Percentiles rank a stretch among this genome's conserved stretches.
Conservation (phyloP, 495 filamentous ascomycete genomes). For the Usnea hakonensis region DNA sequence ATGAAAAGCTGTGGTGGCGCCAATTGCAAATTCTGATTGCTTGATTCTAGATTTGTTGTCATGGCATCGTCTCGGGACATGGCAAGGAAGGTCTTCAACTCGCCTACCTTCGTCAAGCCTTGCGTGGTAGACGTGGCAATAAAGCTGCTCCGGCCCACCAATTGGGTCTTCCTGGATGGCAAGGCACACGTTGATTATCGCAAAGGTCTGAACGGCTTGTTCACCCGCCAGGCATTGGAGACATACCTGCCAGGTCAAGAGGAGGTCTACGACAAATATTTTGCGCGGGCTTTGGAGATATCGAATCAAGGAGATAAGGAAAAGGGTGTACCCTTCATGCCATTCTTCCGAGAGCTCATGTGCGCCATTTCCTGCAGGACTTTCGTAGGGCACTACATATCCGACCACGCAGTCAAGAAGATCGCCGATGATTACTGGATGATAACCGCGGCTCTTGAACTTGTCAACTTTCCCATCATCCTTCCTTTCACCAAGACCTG, state of each 20-base stretch:
- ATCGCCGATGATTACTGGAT: constrained; percentile 95
- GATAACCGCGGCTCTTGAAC: constrained; percentile 89
- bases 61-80: constrained; percentile 94
- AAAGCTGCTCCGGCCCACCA: constrained; percentile 84
- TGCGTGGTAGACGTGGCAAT: constrained; percentile 93
- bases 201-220: constrained; percentile 90
- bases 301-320: constrained; percentile 58
- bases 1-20: neutral
- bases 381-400: constrained; percentile 93
- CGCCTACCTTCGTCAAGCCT: constrained; percentile 84
- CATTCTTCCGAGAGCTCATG: constrained; percentile 89
- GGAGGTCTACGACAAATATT: constrained; percentile 83
- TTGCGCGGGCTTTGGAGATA: constrained; percentile 65
- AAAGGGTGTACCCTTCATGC: constrained; percentile 80
- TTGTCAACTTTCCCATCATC: constrained; percentile 98
- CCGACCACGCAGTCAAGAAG: constrained; percentile 82
- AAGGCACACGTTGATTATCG: constrained; percentile 93
- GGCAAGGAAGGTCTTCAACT: constrained; percentile 96
- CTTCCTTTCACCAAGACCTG: constrained; percentile 92
- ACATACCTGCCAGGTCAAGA: constrained; percentile 88
- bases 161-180: constrained; percentile 98
- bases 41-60: constrained; percentile 72
- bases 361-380: constrained; percentile 91
- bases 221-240: constrained; percentile 83
- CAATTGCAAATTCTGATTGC: constrained; percentile 4